Percentiles rank a stretch among this genome's conserved stretches.
Evolutionary conservation across 2,329 filamentous ascomycete genomes (phyloP).

Genomic region (Bipolaris zeicola): DNA sequence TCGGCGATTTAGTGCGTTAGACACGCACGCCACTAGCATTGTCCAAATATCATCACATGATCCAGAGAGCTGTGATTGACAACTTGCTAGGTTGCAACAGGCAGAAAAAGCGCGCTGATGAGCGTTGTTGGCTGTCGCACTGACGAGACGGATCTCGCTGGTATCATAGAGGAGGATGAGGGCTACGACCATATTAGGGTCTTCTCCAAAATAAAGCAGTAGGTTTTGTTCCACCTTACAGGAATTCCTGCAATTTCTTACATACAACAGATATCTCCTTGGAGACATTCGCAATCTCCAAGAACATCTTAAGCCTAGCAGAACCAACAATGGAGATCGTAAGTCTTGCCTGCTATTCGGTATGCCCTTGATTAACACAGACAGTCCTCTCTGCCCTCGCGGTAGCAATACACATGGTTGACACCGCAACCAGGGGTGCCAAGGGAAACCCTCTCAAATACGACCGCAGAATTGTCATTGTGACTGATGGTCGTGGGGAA

Average conservation of each 20-base stretch:
- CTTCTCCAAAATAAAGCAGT: conserved; percentile 68
- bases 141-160: conserved; percentile 55
- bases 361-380: conserved; percentile 17
- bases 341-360: conserved; percentile 20
- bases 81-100: conserved; percentile 60
- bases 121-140: conserved; percentile 86
- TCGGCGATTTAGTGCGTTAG: conserved; percentile 27
- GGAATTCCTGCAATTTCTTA: neutral
- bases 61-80: conserved; percentile 6
- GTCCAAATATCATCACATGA: neutral
- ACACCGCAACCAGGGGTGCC: conserved; percentile 78
- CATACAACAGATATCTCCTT: conserved; percentile 62
- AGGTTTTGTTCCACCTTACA: conserved; percentile 25
- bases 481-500: conserved; percentile 78
- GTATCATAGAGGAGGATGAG: conserved; percentile 65
- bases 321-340: conserved; percentile 75
- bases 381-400: conserved; percentile 80
- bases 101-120: conserved; percentile 73
- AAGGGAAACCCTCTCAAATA: conserved; percentile 49
- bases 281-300: conserved; percentile 70
- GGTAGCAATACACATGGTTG: conserved; percentile 87
- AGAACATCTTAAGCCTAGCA: conserved; percentile 68
- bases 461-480: conserved; percentile 67
- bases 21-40: neutral
- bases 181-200: conserved; percentile 84